Percentiles rank a stretch among this genome's conserved stretches.
phyloP scores from a whole-genome alignment of 495 filamentous ascomycete genomes.

The Penicillium samsonianum region DNA sequence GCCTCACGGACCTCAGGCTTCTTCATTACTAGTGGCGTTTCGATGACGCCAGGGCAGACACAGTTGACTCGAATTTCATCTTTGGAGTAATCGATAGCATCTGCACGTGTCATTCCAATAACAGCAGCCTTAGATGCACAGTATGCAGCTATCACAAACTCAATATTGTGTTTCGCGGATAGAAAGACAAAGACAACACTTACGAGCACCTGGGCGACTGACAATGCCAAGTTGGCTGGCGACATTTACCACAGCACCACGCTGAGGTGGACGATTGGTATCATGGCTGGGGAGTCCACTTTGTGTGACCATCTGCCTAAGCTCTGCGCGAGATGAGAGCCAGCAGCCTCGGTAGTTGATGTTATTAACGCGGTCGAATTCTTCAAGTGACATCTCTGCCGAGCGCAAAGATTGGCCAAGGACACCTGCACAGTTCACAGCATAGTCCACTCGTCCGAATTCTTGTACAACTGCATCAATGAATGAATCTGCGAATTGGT shows the following conservation, averaged over 20 bases:
- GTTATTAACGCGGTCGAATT: constrained; percentile 52
- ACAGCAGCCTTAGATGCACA: constrained; percentile 50
- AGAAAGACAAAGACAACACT: constrained; percentile 28
- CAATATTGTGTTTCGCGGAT: too few relatives aligned
- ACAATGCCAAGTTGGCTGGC: constrained; percentile 58
- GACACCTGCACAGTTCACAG: constrained; percentile 53
- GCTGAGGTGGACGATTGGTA: constrained; percentile 28
- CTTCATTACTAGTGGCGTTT: constrained; percentile 49
- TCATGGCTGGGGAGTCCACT: constrained; percentile 46
- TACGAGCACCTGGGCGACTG: constrained; percentile 47
- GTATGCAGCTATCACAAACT: constrained; percentile 52
- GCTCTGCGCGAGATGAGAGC: constrained; percentile 50
- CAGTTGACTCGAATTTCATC: constrained; percentile 54
- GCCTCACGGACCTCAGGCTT: constrained; percentile 37
- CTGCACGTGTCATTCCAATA: constrained; percentile 47
- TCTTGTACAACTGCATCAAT: constrained; percentile 27
- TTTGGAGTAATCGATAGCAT: constrained; percentile 54
- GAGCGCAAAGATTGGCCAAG: constrained; percentile 41
- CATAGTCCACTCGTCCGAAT: constrained; percentile 54
- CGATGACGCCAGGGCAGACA: constrained; percentile 54
- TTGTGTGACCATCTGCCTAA: constrained; percentile 51
- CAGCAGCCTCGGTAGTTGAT: constrained; percentile 56
- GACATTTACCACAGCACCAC: constrained; percentile 55
- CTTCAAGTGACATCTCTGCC: constrained; percentile 32
- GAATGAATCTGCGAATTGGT: constrained; percentile 44